These are phyloP conservation scores for Pestalotiopsis sp. DNA, from an alignment of 2,329 filamentous ascomycete genomes.

Conservation along the genomic window DNA sequence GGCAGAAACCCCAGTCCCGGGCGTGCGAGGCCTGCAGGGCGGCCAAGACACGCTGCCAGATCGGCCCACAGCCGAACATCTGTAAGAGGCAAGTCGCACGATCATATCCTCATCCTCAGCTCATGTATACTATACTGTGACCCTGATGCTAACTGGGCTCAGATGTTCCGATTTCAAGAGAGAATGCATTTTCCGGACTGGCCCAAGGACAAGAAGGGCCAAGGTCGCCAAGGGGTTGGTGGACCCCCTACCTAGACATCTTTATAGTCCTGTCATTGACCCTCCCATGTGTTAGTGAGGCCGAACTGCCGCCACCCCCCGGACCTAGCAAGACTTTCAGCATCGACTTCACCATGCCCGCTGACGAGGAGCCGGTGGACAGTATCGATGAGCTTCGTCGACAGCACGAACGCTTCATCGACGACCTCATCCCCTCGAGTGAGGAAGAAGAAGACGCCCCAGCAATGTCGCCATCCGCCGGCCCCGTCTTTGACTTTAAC, in stretches of 20 bases:
- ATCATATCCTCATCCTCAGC: not conserved
- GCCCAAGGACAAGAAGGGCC: conserved; percentile 51
- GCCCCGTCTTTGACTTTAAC: conserved; percentile 28
- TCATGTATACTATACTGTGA: not conserved
- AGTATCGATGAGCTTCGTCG: conserved; percentile 46
- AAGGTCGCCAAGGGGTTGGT: conserved; percentile 45
- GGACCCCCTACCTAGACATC: conserved; percentile 20
- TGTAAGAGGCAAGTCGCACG: conserved; percentile 51
- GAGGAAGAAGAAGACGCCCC: conserved; percentile 26
- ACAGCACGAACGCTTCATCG: conserved; percentile 45
- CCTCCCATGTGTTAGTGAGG: conserved; percentile 17
- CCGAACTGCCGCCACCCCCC: conserved; percentile 33
- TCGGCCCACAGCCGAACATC: conserved; percentile 48
- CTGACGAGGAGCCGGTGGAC: conserved; percentile 39
- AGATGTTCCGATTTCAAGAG: conserved; percentile 57
- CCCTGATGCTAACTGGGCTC: conserved; percentile 8
- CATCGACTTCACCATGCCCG: conserved; percentile 53
- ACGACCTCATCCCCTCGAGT: conserved; percentile 39
- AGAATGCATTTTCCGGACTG: conserved; percentile 56
- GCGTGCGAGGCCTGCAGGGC: conserved; percentile 58
- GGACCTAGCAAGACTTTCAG: conserved; percentile 53
- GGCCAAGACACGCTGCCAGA: conserved; percentile 57
- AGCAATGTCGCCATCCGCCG: conserved; percentile 13
- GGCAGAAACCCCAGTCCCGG: conserved; percentile 41
- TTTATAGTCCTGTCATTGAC: not conserved